Evolutionary conservation across 176 grass and related monocot species (phyloP).

Genomic region (Avena eriantha): DNA sequence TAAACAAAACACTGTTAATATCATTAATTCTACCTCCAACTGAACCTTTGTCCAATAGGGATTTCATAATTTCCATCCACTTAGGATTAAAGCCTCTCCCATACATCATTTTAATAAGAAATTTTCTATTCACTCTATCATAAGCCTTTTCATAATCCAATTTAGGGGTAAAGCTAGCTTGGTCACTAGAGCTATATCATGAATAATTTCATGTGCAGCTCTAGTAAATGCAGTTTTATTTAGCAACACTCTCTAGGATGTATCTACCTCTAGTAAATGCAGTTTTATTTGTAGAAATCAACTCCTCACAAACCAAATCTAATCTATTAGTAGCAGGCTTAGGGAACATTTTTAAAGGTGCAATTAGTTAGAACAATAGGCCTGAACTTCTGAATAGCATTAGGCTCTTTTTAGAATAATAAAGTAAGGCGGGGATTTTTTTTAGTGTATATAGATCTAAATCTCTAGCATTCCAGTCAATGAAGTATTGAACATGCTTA

Average conservation of each 20-base stretch:
- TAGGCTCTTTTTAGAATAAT: not conserved
- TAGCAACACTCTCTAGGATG: not conserved
- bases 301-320: not conserved
- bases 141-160: not conserved
- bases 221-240: not conserved
- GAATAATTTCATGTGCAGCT: not conserved
- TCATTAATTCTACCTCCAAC: not conserved
- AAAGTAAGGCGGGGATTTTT: no score
- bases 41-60: not conserved
- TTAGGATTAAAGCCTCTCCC: not conserved
- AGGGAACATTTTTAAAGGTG: not conserved
- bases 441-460: no score
- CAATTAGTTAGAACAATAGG: not conserved
- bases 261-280: not conserved
- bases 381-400: not conserved
- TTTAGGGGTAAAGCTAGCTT: not conserved
- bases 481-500: slow-evolving; percentile 2
- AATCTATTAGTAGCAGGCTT: not conserved
- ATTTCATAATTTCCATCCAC: not conserved
- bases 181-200: not conserved
- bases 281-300: not conserved
- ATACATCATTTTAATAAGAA: slow-evolving; percentile 1
- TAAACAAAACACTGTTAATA: not conserved
- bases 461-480: not conserved
- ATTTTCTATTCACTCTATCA: not conserved